Base-by-base conservation (phyloP, 306 rosid species). In the Oemleria cerasiformis region DNA sequence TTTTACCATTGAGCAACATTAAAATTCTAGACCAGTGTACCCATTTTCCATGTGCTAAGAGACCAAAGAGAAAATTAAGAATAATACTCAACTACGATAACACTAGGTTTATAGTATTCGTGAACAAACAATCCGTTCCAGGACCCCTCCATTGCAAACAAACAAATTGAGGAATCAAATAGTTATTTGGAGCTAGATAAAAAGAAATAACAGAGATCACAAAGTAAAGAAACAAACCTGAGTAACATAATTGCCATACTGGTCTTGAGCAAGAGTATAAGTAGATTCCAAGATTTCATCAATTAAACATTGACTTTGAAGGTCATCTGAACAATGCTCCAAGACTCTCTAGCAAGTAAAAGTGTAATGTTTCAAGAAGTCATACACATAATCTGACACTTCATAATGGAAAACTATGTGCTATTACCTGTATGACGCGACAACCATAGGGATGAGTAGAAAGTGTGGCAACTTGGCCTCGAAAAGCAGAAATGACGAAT, bases 361-460 rank as follows among this genome's bases (percentile, higher is more conserved):
- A 63, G 47, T 47, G 19, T 69, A 47, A 49, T 38, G 71, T 63
- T 54, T 36, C 56, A 20, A 60, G 64, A 42, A 20, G 73, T 17
- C 38, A 70, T 41, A 67, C 6, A 75, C 41, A 49, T 15, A 58
- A 75, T 60, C 71, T 43, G 20, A 77, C 63, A 34, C 38, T 41
- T 50, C 41, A 58, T 39, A 67, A 67, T 53, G 58, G 50, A 58
- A 42, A 73, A 17, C 49, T 57, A n/a, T 53, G 36, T 36, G 41
- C 34, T 42, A 56, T 60, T 79, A 88, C 94, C 91, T 84, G 94
- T 71, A 88, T 80, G 70, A 86, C 95, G 56, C 95, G 91, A 74
- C 89, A 88, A 56, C 95, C 91, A 76, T 88, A 88, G 14, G 91
- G 91, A 83, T 88, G 95, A 45, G 78, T 84, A 66, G 91, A 83